phyloP scores from a whole-genome alignment of 352 stramenopile species.

The Phytopythium helicoides region DNA sequence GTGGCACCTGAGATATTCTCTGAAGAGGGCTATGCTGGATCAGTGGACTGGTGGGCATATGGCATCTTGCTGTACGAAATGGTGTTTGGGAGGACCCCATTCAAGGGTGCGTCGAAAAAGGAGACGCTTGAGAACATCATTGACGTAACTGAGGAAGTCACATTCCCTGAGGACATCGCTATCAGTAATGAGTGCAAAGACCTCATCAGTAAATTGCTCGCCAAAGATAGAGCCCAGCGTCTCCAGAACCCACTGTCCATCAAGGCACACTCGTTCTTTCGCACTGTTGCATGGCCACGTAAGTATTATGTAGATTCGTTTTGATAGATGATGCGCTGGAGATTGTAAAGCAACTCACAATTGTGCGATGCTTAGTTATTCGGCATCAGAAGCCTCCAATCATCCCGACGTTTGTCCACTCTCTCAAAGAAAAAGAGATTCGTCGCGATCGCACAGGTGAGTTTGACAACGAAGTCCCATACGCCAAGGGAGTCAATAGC shows the following conservation, averaged over 20 bases:
- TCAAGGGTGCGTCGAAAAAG: slow-evolving; percentile 38
- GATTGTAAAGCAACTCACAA: too few relatives aligned
- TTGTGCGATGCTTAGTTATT: slow-evolving; percentile 24
- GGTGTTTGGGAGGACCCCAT: slow-evolving; percentile 48
- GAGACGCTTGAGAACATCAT: slow-evolving; percentile 52
- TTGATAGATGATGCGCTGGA: background rate
- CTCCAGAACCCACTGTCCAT: slow-evolving; percentile 91
- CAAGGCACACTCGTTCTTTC: slow-evolving; percentile 92
- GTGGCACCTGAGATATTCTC: slow-evolving; percentile 60
- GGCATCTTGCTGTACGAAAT: slow-evolving; percentile 67
- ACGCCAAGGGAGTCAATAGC: slow-evolving; percentile 15
- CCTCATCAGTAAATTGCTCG: slow-evolving; percentile 54
- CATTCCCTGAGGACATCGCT: slow-evolving; percentile 57
- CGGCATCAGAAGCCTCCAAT: slow-evolving; percentile 43
- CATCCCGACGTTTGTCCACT: slow-evolving; percentile 36
- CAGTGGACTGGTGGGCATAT: slow-evolving; percentile 67
- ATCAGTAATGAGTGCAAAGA: slow-evolving; percentile 59
- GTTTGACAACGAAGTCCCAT: slow-evolving; percentile 47
- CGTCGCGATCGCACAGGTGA: slow-evolving; percentile 17
- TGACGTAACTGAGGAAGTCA: slow-evolving; percentile 42
- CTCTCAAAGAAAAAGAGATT: slow-evolving; percentile 22
- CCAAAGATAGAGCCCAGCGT: slow-evolving; percentile 36
- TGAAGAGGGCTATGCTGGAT: slow-evolving; percentile 57
- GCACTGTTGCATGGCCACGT: slow-evolving; percentile 82
- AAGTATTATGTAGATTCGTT: slow-evolving; percentile 19